Percentiles rank a stretch among this genome's conserved stretches.
phyloP scores from a whole-genome alignment of 169 alveolate species.

The Perkinsus chesapeaki region DNA sequence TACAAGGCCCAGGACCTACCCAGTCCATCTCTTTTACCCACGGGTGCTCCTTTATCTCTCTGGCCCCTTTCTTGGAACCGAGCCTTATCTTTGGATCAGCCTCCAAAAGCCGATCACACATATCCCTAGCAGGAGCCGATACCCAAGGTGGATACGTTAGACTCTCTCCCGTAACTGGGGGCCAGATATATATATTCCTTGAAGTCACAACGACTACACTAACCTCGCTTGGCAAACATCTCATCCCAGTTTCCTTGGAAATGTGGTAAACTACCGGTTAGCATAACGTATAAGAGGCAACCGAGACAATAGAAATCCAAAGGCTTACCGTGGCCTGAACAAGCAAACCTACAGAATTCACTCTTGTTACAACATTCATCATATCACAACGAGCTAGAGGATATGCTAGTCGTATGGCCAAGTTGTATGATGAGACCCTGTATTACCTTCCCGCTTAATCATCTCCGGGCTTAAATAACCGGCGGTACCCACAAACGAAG shows the following conservation, averaged over 20 bases:
- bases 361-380: too few relatives aligned
- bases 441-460: constrained; percentile 44
- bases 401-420: background rate
- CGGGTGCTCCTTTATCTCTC: constrained; percentile 36
- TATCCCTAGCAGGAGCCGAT: constrained; percentile 33
- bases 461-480: constrained; percentile 83
- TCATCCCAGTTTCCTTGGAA: constrained; percentile 44
- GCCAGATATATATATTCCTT: background rate
- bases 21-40: constrained; percentile 15
- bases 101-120: constrained; percentile 37
- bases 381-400: too few relatives aligned
- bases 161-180: constrained; percentile 39
- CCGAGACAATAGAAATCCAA: constrained; percentile 81
- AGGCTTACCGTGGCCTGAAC: constrained; percentile 67
- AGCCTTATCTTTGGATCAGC: constrained; percentile 63
- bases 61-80: constrained; percentile 50
- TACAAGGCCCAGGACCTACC: too few relatives aligned
- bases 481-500: constrained; percentile 62
- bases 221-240: constrained; percentile 42
- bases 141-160: constrained; percentile 45
- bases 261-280: constrained; percentile 69
- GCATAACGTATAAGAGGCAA: constrained; percentile 68
- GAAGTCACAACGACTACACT: background rate
- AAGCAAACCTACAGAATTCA: too few relatives aligned
- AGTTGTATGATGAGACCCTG: background rate